Base-by-base conservation (phyloP, 2,329 filamentous ascomycete genomes). In the Pestalotiopsis sp. region DNA sequence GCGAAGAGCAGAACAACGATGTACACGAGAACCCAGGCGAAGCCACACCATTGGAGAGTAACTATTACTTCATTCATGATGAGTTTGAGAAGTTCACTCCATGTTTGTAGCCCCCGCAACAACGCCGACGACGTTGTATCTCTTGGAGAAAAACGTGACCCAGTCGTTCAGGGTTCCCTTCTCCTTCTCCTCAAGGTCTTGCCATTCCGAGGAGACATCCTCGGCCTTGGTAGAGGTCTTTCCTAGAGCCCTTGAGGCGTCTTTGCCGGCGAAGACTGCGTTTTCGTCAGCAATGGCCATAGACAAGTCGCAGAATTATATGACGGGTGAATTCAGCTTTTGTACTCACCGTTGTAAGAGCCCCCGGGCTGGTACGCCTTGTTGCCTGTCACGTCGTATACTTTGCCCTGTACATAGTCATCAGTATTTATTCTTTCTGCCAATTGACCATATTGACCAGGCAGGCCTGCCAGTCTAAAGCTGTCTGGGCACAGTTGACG, bases 111-210 rank as follows among this genome's bases (percentile, higher is more conserved):
- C 88, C 45, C 87, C 88, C 69, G 86, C 82, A 17, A 92, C 88
- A 67, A 85, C 79, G 14, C 93, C 94, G 61, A 97, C 90, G 65
- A 98, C 88, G 76, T 97, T 98, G 83, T 99, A 99, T 68, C 96
- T 88, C 85, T 98, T 99, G 73, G 92, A 93, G 82, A 99, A 99
- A 82, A 97, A 99, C 2, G 92, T 97, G 71, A 92, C 90, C 96
- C 96, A 99, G 80, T 99, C 96, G 66, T 95, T 88, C 70, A 99
- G 83, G 3, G 92, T 91, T 31, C 88, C 89, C 84, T 96, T 93
- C 79, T 98, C 69, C 14, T 67, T 68, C 41, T 73, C 73, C 27
- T 74, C 71, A 41, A 76, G 52, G 66, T 75, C 65, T 2, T 67
- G 62, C 57, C 74, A 57, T 4, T 70, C 67, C 14, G 79, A 65